Conservation (phyloP, 176 grass and related monocot genomes). For the Bonia amplexicaulis region DNA sequence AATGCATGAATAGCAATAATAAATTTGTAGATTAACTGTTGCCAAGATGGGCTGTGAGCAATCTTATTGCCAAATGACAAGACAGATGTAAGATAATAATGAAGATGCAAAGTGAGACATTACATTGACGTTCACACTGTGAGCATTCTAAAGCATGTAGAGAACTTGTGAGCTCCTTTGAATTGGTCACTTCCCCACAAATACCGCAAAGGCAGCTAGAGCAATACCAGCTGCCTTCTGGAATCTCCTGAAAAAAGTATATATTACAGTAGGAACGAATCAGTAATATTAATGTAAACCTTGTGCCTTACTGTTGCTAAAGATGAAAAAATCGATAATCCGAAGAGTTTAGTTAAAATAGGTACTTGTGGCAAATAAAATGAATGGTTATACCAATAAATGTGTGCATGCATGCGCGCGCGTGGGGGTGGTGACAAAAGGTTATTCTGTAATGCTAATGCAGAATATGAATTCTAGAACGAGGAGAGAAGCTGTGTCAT, state of each 20-base stretch:
- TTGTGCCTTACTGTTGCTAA: conserved; percentile 13
- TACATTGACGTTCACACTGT: conserved; percentile 79
- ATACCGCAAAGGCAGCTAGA: conserved; percentile 63
- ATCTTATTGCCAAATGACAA: background rate
- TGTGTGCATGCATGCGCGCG: no score
- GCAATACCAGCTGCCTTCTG: conserved; percentile 92
- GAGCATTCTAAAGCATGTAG: conserved; percentile 63
- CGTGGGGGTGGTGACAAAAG: background rate
- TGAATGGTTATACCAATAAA: background rate
- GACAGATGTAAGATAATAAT: conserved; percentile 5
- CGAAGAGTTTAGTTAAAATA: background rate
- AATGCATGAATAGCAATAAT: background rate
- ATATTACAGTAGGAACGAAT: background rate
- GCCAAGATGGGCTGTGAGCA: conserved; percentile 10
- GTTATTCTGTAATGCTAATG: conserved; percentile 1
- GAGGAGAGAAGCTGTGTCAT: background rate
- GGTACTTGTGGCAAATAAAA: background rate
- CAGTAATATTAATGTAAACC: conserved; percentile 5
- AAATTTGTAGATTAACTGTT: no score
- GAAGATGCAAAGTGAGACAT: conserved; percentile 21
- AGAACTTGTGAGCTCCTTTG: conserved; percentile 40
- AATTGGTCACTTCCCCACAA: conserved; percentile 58
- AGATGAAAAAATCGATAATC: background rate
- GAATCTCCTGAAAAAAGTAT: conserved; percentile 64
- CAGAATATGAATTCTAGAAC: background rate